Conservation (phyloP, 176 grass and related monocot species). For the Saccharum spontaneum region DNA sequence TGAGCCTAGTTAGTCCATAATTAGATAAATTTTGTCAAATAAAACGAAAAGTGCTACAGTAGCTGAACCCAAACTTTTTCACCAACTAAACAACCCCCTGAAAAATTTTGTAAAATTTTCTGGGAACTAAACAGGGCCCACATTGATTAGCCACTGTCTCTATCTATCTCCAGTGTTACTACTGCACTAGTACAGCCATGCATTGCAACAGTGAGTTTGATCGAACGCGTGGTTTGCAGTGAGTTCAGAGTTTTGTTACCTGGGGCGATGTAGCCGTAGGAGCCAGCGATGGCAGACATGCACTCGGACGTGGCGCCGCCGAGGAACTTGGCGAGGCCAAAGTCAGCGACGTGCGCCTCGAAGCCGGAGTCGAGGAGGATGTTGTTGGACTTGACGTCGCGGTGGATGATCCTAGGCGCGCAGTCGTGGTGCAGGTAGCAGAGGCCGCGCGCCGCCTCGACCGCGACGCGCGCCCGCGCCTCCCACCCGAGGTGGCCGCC, state of each 20-base stretch:
- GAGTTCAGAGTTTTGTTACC: constrained; percentile 53
- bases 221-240: too few relatives aligned
- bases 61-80: too few relatives aligned
- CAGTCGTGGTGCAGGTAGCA: constrained; percentile 98
- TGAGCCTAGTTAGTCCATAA: too few relatives aligned
- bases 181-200: neutral
- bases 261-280: constrained; percentile 97
- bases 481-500: constrained; percentile 74
- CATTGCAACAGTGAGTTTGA: neutral
- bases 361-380: constrained; percentile 84
- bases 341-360: constrained; percentile 93
- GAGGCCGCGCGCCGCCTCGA: constrained; percentile 70
- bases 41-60: too few relatives aligned
- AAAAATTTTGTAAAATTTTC: too few relatives aligned
- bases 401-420: constrained; percentile 69
- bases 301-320: constrained; percentile 63
- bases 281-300: constrained; percentile 86
- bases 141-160: neutral
- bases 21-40: too few relatives aligned
- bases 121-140: too few relatives aligned
- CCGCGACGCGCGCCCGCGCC: constrained; percentile 52
- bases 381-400: constrained; percentile 95
- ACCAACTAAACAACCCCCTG: too few relatives aligned
- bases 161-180: neutral
- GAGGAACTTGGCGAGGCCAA: constrained; percentile 92